Conservation (phyloP, 441 rosid genomes). For the Raphanus hybrid region DNA sequence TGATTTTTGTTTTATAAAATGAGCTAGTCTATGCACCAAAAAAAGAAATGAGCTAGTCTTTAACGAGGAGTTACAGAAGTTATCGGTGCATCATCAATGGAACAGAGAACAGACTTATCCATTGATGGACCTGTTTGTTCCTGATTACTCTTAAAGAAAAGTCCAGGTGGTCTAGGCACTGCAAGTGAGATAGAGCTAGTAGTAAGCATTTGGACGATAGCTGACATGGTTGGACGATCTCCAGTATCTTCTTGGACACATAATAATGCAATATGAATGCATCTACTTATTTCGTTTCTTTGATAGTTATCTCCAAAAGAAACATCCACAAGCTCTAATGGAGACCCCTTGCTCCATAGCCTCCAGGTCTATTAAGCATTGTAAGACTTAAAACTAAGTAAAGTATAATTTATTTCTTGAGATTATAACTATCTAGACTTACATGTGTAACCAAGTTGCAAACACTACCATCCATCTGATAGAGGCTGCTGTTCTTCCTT, state of each 20-base stretch:
- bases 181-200: neutral
- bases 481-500: slow-evolving; percentile 4
- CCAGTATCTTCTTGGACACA: slow-evolving; percentile 9
- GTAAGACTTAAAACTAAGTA: neutral
- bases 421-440: neutral
- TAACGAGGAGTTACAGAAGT: neutral
- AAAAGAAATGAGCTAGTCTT: neutral
- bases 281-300: neutral
- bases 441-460: slow-evolving; percentile 5
- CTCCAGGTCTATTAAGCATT: neutral
- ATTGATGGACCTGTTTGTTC: neutral
- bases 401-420: neutral
- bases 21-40: neutral
- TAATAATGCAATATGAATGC: neutral
- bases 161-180: slow-evolving; percentile 6
- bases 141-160: slow-evolving; percentile 1
- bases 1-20: neutral
- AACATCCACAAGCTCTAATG: neutral
- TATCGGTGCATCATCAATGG: slow-evolving; percentile 1
- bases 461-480: slow-evolving; percentile 10
- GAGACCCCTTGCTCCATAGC: slow-evolving; percentile 8
- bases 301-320: slow-evolving; percentile 1
- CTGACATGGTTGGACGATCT: neutral
- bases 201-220: neutral
- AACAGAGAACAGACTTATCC: neutral